Evolutionary conservation across 2,329 filamentous ascomycete genomes (phyloP), one percentile per base, ranked within the genome.

Genomic region (Beauveria sp.): DNA sequence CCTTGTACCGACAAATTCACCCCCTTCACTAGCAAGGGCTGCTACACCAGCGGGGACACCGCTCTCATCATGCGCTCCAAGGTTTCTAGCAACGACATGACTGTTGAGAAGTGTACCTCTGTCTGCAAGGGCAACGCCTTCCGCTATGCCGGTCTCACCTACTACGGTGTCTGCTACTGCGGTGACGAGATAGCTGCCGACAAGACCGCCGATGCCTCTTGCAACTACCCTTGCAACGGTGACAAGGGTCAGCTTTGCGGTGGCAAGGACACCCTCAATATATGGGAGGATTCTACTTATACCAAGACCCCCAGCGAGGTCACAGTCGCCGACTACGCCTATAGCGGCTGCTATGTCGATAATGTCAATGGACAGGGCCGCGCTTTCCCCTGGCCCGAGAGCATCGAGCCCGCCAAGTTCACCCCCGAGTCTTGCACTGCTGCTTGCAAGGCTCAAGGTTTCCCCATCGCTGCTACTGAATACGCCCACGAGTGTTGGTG

Each of bases 271-370:
- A 67, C 71, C 34, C 77, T 84, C 63, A 80, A 80, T 2, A 63
- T 81, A 67, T 82, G 74, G 68, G 72, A 78, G 67, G 80, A 83
- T 55, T 75, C 78, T 4, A 82, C 78, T 34, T 81, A 80, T 65
- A 69, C 75, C 52, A 73, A 75, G 26, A 72, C 73, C 64, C 79
- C 75, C 65, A 74, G 72, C 22, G 73, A 80, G 56, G 70, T 80
- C 28, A 79, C 77, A 26, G 74, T 80, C 50, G 75, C 76, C 59
- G 76, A 79, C 51, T 90, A 86, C 77, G 75, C 76, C 49, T 80
- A 84, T 65, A 70, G 81, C n/a, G 87, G 87, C 61, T 90, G 87
- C 74, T 88, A 82, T 67, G 77, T 74, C 31, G 81, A 83, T 64
- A 68, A 74, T 61, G 74, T 73, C 22, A 64, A 64, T 53, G 65